Base-by-base conservation (phyloP, 2,329 filamentous ascomycete species). In the Huntiella moniliformis region DNA sequence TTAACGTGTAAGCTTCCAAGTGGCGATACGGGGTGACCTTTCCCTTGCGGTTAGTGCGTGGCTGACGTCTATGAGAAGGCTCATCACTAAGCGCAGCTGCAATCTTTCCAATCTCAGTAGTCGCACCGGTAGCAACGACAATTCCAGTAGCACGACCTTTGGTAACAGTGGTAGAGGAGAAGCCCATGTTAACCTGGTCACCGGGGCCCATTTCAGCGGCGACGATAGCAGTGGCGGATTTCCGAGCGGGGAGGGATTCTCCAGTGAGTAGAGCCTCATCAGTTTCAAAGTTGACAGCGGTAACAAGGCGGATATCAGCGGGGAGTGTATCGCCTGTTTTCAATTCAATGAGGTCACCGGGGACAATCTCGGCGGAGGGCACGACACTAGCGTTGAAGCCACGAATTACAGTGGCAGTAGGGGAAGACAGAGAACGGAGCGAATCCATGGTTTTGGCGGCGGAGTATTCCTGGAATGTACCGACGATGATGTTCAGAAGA, bases 181-280 rank as follows among this genome's bases (percentile, higher is more conserved):
- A 76, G 22, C 67, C 70, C 49, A 74, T 66, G 52, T 75, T 74
- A 44, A 69, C 62, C 5, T 71, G 64, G 53, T 77, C 73, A 36
- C 71, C 72, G 7, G 57, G 54, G 7, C 56, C 56, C 3, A 55
- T 63, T 32, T 57, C 54, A 6, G 54, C 53, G 41, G 56, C 53
- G 40, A 66, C 63, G 22, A 65, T 61, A 31, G 59, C 56, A 7
- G 62, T 57, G 2, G 66, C 56, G 46, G 65, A 57, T 58, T 77
- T 69, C 53, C 60, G 60, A 2, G 71, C 68, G 16, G 73, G 72
- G 2, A 73, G 60, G 11, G 72, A 73, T 57, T 77, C 73, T 44
- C 73, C 73, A 16, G 73, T 77, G 22, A 77, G 65, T 37, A 74
- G 62, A 5, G 71, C 70, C 55, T 77, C 72, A 49, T 82, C 76